Evolutionary conservation across 129 eudicot genomes (phyloP).

Genomic region (Apium graveolens): DNA sequence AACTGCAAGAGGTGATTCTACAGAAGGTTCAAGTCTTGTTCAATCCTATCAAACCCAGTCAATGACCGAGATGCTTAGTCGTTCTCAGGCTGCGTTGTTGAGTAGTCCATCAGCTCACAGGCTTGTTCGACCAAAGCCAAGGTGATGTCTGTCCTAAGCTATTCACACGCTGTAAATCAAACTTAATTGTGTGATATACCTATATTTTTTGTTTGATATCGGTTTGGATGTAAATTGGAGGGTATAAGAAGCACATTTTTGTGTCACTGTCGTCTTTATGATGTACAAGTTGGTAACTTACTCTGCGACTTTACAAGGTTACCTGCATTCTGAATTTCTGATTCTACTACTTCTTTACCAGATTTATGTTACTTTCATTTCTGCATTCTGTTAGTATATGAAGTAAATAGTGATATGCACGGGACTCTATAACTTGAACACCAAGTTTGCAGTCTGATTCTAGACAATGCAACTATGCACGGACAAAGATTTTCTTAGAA

Average conservation of each 20-base stretch:
- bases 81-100: background rate
- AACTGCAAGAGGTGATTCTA: slow-evolving; percentile 9
- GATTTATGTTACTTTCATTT: background rate
- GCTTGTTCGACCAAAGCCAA: slow-evolving; percentile 5
- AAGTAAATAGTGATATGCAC: background rate
- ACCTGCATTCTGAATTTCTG: slow-evolving; percentile 1
- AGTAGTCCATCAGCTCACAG: slow-evolving; percentile 1
- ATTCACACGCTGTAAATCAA: background rate
- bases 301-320: background rate
- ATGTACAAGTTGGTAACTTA: background rate
- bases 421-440: background rate
- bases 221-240: background rate
- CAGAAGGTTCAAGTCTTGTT: background rate
- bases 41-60: slow-evolving; percentile 6
- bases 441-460: background rate
- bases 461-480: background rate
- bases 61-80: slow-evolving; percentile 8
- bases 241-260: background rate
- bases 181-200: background rate
- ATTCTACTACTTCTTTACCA: background rate
- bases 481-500: background rate
- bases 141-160: background rate
- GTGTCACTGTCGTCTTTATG: background rate
- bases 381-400: background rate
- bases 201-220: background rate